Base-by-base conservation (phyloP, 1,284 basidiomycete genomes). In the Leccinum griseonigrum region DNA sequence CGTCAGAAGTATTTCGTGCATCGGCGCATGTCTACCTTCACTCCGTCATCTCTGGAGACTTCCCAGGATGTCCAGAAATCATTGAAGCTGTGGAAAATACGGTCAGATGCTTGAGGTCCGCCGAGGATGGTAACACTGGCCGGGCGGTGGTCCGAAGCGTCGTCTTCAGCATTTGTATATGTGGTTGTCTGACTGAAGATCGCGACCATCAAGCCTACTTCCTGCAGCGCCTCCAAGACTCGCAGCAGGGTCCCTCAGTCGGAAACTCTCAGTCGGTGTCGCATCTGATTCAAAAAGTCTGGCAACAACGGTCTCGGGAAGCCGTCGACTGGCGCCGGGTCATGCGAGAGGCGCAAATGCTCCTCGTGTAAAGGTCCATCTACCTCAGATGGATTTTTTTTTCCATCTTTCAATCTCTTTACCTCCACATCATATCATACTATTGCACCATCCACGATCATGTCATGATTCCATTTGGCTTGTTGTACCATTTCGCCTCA, bases 141-240 rank as follows among this genome's bases (percentile, higher is more conserved):
- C 80, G 83, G 22, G 81, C 82, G 16, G 87, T 92, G 26, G 82
- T 91, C 58, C 81, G 91, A 34, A 90, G 86, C 72, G 90, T 89
- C 10, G 88, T 94, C 65, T 92, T 92, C 67, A 83, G 84, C 55
- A 85, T 90, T 60, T 91, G 86, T 69, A 81, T 92, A 56, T 84
- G 83, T 63, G 90, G 90, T 1, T 85, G 83, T 68, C 79, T 92
- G 62, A 85, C 87, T 63, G 83, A 86, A 69, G 76, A 83, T 56
- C 56, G 46, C 8, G 62, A 62, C 2, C 78, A 86, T 65, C 80
- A 83, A 58, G 53, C 64, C 1, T 78, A 80, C 65, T 77, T 92
- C 34, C 65, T 77, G 38, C 68, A 69, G 14, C 76, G 84, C 57
- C 77, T 92, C 55, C 68, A 77, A 61, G 77, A 77, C 46, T 48